phyloP scores from a whole-genome alignment of 163 green algal genomes.

The Chlamydomonas reinhardtii region DNA sequence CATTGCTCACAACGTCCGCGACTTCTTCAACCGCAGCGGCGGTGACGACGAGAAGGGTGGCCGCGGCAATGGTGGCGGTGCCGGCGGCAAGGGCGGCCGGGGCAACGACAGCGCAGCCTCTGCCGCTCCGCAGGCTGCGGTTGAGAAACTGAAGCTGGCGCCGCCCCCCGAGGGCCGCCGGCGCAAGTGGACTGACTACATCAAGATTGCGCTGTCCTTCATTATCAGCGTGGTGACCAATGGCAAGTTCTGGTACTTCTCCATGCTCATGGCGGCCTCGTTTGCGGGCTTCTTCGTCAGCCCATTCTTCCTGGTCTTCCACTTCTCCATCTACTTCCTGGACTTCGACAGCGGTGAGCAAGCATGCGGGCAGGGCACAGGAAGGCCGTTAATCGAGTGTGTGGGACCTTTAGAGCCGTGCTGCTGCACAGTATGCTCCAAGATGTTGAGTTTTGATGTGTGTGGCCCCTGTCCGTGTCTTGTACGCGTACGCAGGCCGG shows the following conservation, averaged over 20 bases:
- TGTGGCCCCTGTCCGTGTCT: neutral
- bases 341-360: constrained; percentile 46
- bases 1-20: too few species aligned
- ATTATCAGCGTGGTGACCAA: neutral
- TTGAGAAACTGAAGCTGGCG: neutral
- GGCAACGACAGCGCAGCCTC: neutral
- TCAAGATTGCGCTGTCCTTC: neutral
- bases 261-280: constrained; percentile 36
- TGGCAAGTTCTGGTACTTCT: constrained; percentile 53
- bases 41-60: neutral
- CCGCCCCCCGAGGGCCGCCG: neutral
- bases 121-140: neutral
- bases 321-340: constrained; percentile 51
- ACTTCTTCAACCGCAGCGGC: neutral
- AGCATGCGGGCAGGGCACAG: too few species aligned
- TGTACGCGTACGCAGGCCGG: constrained; percentile 29
- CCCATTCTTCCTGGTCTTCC: constrained; percentile 52
- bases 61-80: neutral
- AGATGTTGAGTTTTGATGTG: too few species aligned
- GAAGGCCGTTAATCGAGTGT: too few species aligned
- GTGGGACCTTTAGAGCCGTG: too few species aligned
- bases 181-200: neutral
- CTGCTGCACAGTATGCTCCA: too few species aligned
- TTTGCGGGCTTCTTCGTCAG: constrained; percentile 40
- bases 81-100: neutral